These are phyloP conservation scores for Fusarium pseudoanthophilum DNA, from an alignment of 2,329 filamentous ascomycete genomes.

Conservation along the genomic window DNA sequence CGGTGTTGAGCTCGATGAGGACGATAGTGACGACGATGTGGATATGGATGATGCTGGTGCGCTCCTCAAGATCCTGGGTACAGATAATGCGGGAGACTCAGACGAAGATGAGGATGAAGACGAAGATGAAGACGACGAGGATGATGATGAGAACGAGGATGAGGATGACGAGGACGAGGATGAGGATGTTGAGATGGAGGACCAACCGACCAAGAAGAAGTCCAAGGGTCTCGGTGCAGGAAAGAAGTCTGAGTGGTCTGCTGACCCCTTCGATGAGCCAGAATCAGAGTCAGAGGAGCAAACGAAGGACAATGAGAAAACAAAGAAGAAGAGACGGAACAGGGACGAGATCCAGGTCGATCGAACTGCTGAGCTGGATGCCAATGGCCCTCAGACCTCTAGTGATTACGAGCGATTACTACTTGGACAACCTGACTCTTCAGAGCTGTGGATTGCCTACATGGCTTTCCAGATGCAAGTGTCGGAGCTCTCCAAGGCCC, in stretches of 20 bases:
- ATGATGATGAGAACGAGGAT: constrained; percentile 58
- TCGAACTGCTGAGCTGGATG: constrained; percentile 90
- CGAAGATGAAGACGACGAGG: constrained; percentile 46
- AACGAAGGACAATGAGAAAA: constrained; percentile 48
- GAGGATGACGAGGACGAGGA: constrained; percentile 49
- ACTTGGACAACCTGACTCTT: constrained; percentile 92
- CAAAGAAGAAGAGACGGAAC: constrained; percentile 74
- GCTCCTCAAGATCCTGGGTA: constrained; percentile 57
- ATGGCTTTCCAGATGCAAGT: constrained; percentile 99
- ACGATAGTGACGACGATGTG: constrained; percentile 62
- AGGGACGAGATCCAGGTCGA: constrained; percentile 86
- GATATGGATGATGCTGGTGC: constrained; percentile 60
- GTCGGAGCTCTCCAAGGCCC: constrained; percentile 87
- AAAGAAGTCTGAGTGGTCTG: constrained; percentile 91
- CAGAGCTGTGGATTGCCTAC: constrained; percentile 92
- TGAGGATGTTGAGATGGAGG: constrained; percentile 55
- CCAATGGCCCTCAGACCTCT: constrained; percentile 85
- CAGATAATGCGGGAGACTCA: constrained; percentile 57
- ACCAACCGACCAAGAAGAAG: constrained; percentile 50
- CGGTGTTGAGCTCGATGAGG: constrained; percentile 60
- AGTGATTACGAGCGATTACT: constrained; percentile 95
- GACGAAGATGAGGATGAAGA: constrained; percentile 52
- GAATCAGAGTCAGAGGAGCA: constrained; percentile 61
- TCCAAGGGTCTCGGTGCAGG: constrained; percentile 56
- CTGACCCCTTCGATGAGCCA: constrained; percentile 71